Evolutionary conservation across 768 basidiomycete genomes (phyloP), one percentile per base, ranked within the genome.

Genomic region (Cystoderma amianthinum): DNA sequence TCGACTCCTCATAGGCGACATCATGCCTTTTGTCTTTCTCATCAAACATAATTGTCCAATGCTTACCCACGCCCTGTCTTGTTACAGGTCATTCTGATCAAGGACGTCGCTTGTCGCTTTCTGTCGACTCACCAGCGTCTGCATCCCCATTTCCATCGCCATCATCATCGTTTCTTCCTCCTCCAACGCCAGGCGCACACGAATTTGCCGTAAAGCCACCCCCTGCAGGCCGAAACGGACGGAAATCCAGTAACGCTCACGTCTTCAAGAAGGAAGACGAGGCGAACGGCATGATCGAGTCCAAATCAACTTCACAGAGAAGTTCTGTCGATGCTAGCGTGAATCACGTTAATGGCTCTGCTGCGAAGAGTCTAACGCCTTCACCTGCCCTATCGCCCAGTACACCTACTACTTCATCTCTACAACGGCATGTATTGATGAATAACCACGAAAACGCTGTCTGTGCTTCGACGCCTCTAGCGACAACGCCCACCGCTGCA

Each of bases 151-250:
- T 71, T 43, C 82, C 82, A 0, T 81, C 79, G 0, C 84, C 84
- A 2, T 76, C 77, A 0, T 81, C 78, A 4, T 68, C 78, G 0
- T 85, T 85, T 49, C 52, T 83, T 2, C 80, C 84, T 2, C 84
- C 84, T 3, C 82, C 84, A 3, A 67, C 73, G 3, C 79, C 78
- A 1, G 73, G 74, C 2, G 67, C 74, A 21, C 82, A 85, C 65
- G 83, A 86, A 52, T 84, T 82, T 52, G 81, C 80, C 10, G 51
- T 73, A 28, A 70, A 68, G 44, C 67, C 68, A 0, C 59, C 68
- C 3, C 63, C 66, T 33, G 32, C 43, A 9, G 48, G 44, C 13
- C 39, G 43, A 16, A 51, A 44, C 2, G 38, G 13, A 21, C 13
- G 38, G 11, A 23, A 12, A 24, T 12, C 17, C 18, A 19, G 38